Percentiles rank a stretch among this genome's conserved stretches.
These are phyloP conservation scores for Ramularia collo-cygni DNA, from an alignment of 2,329 filamentous ascomycete genomes.

Conservation along the genomic window DNA sequence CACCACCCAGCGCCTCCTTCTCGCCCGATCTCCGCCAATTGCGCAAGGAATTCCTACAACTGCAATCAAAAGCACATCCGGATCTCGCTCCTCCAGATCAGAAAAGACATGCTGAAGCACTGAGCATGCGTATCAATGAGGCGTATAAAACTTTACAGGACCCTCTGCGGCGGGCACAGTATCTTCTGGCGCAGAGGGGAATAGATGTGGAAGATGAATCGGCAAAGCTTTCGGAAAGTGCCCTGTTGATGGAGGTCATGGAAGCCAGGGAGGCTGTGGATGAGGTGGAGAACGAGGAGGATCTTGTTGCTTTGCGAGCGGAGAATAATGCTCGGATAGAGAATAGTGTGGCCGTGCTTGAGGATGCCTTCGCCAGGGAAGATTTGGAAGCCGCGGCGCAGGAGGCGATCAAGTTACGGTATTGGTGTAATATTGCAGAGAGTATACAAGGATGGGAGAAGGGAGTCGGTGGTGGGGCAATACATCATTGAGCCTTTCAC, in stretches of 20 bases:
- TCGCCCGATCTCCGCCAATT: constrained; percentile 62
- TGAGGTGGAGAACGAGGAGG: constrained; percentile 51
- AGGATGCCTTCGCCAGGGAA: constrained; percentile 57
- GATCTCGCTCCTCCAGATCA: constrained; percentile 51
- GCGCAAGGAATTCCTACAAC: constrained; percentile 75
- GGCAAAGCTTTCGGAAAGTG: constrained; percentile 53
- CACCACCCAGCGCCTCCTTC: constrained; percentile 73
- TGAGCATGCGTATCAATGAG: constrained; percentile 80
- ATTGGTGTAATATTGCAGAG: constrained; percentile 85
- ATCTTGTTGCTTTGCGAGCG: constrained; percentile 51
- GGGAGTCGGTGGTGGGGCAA: constrained; percentile 48
- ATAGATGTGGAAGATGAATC: constrained; percentile 77
- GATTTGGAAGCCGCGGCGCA: constrained; percentile 59
- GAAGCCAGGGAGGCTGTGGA: constrained; percentile 62
- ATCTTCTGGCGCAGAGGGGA: constrained; percentile 62
- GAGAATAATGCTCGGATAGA: constrained; percentile 64
- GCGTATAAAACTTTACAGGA: constrained; percentile 79
- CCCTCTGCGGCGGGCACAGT: constrained; percentile 79
- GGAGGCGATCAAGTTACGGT: constrained; percentile 72
- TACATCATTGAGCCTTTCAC: constrained; percentile 21
- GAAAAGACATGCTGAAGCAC: constrained; percentile 62
- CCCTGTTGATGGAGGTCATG: constrained; percentile 68
- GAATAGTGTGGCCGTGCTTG: constrained; percentile 57
- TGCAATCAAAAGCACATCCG: constrained; percentile 72
- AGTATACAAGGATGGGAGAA: constrained; percentile 77